Evolutionary conservation across 768 basidiomycete genomes (phyloP).

Genomic region (Leucocoprinus sp.): DNA sequence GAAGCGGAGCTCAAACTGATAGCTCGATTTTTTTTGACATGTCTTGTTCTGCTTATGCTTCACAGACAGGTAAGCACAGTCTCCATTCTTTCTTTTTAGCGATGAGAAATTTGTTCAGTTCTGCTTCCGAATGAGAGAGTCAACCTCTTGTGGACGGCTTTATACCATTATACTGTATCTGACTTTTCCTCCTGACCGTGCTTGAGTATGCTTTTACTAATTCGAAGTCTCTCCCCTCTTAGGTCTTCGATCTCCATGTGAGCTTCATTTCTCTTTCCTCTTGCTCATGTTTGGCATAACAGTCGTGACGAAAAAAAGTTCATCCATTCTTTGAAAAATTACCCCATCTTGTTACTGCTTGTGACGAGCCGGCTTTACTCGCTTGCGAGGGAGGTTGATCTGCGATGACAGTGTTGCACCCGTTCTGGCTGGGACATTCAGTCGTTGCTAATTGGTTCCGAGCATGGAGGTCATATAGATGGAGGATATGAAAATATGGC

Average conservation of each 20-base stretch:
- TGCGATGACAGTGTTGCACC: slow-evolving; percentile 24
- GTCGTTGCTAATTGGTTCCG: slow-evolving; percentile 32
- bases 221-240: neutral
- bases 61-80: slow-evolving; percentile 17
- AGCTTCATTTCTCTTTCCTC: slow-evolving; percentile 9
- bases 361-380: slow-evolving; percentile 25
- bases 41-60: neutral
- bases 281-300: neutral
- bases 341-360: slow-evolving; percentile 25
- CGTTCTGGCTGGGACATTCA: slow-evolving; percentile 36
- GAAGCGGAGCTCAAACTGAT: neutral
- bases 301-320: slow-evolving; percentile 65
- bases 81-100: slow-evolving; percentile 17
- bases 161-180: slow-evolving; percentile 47
- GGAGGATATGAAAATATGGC: slow-evolving; percentile 53
- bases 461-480: slow-evolving; percentile 21
- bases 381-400: slow-evolving; percentile 10
- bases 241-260: slow-evolving; percentile 11
- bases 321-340: slow-evolving; percentile 75
- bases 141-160: slow-evolving; percentile 68
- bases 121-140: slow-evolving; percentile 78
- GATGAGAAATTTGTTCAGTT: slow-evolving; percentile 59
- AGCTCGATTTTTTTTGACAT: neutral
- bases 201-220: neutral
- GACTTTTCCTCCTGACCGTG: slow-evolving; percentile 22